Conservation (phyloP, 2,329 filamentous ascomycete species). For the Aspergillus sp. region DNA sequence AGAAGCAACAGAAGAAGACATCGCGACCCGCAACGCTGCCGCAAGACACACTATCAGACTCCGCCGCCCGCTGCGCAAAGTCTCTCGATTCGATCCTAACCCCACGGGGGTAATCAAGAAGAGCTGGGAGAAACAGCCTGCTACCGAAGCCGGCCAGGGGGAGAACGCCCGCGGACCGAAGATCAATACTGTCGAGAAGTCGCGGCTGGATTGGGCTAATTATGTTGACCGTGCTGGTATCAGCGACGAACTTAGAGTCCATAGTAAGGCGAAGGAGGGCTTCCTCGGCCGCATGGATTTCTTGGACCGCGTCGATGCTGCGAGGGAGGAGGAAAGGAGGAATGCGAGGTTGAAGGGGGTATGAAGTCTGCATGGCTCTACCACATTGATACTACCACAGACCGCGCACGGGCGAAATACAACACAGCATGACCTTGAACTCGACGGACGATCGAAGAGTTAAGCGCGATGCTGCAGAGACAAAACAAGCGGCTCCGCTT, state of each 20-base stretch:
- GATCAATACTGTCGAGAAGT: slow-evolving; percentile 67
- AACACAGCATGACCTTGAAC: neutral
- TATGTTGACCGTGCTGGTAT: slow-evolving; percentile 63
- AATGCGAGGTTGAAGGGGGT: slow-evolving; percentile 49
- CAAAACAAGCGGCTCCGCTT: neutral
- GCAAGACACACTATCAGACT: slow-evolving; percentile 23
- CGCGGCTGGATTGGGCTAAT: slow-evolving; percentile 63
- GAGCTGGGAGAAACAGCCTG: slow-evolving; percentile 43
- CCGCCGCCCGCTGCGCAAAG: slow-evolving; percentile 41
- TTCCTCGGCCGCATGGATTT: slow-evolving; percentile 65
- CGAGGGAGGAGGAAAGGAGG: slow-evolving; percentile 56
- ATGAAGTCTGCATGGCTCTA: slow-evolving; percentile 6
- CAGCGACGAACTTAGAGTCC: slow-evolving; percentile 60
- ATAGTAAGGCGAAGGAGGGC: slow-evolving; percentile 62
- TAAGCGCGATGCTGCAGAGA: neutral
- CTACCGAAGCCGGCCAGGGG: slow-evolving; percentile 24
- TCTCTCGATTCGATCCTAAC: slow-evolving; percentile 50
- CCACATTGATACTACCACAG: neutral
- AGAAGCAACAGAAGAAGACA: slow-evolving; percentile 23
- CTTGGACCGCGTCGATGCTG: slow-evolving; percentile 57
- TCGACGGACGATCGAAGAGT: no score
- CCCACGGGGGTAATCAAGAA: slow-evolving; percentile 44
- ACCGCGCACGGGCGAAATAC: neutral
- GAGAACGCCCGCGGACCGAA: slow-evolving; percentile 52
- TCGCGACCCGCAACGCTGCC: slow-evolving; percentile 13